These are phyloP conservation scores for Hygrophorus russula DNA, from an alignment of 768 basidiomycete genomes.

Conservation along the genomic window DNA sequence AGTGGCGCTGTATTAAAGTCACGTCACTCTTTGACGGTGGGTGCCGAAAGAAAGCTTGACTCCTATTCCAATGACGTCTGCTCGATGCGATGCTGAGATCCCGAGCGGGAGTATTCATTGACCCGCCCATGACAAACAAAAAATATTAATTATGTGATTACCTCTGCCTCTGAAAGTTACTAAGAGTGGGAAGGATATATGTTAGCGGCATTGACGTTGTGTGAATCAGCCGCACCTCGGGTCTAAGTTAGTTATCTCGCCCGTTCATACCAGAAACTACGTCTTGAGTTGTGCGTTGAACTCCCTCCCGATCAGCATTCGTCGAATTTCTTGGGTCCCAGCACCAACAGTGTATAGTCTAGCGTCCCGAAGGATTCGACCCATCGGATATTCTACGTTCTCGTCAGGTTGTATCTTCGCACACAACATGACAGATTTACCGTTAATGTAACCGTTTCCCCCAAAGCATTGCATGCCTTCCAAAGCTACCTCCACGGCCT, in stretches of 20 bases:
- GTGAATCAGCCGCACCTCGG: too few relatives aligned
- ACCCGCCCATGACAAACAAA: not conserved
- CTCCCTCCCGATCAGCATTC: constrained; percentile 90
- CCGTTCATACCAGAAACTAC: constrained; percentile 7
- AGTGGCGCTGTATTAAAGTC: too few relatives aligned
- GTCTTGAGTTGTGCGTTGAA: constrained; percentile 62
- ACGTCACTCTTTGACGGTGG: too few relatives aligned
- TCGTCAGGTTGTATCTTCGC: constrained; percentile 5
- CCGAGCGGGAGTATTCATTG: too few relatives aligned
- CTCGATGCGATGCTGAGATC: too few relatives aligned
- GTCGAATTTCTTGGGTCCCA: constrained; percentile 91
- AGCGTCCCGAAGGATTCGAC: constrained; percentile 79
- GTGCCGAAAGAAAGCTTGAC: too few relatives aligned
- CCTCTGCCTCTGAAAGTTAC: too few relatives aligned
- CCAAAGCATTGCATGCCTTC: constrained; percentile 92
- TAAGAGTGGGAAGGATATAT: too few relatives aligned
- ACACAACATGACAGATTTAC: constrained; percentile 23
- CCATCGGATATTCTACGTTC: constrained; percentile 73
- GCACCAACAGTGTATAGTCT: constrained; percentile 89
- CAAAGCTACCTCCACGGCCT: constrained; percentile 80
- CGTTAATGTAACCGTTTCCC: constrained; percentile 94
- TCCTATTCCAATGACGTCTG: not conserved
- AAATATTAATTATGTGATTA: too few relatives aligned
- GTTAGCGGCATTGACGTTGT: too few relatives aligned
- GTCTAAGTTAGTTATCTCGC: too few relatives aligned